These are phyloP conservation scores for Barnettozyma sp. DNA, from an alignment of 805 yeast species.

Conservation along the genomic window DNA sequence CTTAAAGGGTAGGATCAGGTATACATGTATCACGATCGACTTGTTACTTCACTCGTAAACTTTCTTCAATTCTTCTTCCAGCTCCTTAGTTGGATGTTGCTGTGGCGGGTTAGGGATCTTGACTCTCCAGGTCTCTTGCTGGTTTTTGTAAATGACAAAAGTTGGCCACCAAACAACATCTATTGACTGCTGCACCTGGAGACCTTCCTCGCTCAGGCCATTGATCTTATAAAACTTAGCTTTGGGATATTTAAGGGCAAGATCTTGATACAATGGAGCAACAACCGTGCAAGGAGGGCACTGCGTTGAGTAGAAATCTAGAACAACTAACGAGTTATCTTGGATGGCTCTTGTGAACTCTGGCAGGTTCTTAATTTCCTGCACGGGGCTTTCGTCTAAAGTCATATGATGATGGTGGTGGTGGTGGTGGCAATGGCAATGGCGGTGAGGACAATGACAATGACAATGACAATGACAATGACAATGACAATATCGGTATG, in stretches of 20 bases:
- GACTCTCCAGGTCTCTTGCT: slow-evolving; percentile 22
- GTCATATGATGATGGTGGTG: slow-evolving; percentile 2
- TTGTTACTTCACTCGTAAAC: slow-evolving; percentile 15
- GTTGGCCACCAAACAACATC: slow-evolving; percentile 27
- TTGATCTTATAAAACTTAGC: slow-evolving; percentile 22
- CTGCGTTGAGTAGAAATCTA: slow-evolving; percentile 23
- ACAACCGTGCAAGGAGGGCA: slow-evolving; percentile 24
- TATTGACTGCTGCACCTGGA: slow-evolving; percentile 17
- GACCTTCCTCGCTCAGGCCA: slow-evolving; percentile 18
- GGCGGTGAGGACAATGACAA: no score
- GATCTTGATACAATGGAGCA: slow-evolving; percentile 18
- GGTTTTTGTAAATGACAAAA: slow-evolving; percentile 19
- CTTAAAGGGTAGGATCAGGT: no score
- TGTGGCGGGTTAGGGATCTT: slow-evolving; percentile 26
- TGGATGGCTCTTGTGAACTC: slow-evolving; percentile 12
- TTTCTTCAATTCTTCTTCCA: slow-evolving; percentile 18
- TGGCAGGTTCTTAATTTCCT: slow-evolving; percentile 12
- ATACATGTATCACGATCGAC: no score
- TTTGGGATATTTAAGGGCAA: slow-evolving; percentile 17
- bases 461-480: no score
- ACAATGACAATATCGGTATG: no score
- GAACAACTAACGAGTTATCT: slow-evolving; percentile 13
- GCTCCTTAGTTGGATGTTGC: slow-evolving; percentile 18
- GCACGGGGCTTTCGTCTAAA: slow-evolving; percentile 8
- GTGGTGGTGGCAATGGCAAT: no score